Evolutionary conservation across 2,329 filamentous ascomycete species (phyloP).

Genomic region (Stromatinia cepivora): DNA sequence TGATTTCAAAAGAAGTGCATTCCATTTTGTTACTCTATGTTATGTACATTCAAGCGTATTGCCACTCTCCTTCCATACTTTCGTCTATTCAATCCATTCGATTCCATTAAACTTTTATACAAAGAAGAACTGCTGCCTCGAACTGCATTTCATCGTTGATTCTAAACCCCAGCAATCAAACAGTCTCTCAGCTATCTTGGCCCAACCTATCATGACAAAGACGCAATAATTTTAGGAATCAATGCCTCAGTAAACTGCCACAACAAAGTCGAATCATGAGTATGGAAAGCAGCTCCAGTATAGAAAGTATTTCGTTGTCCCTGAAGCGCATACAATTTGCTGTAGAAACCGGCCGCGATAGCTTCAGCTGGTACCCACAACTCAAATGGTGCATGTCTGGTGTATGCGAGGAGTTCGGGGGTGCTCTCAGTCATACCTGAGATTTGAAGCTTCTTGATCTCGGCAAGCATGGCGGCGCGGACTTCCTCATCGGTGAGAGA

Average conservation of each 20-base stretch:
- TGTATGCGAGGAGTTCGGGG: constrained; percentile 27
- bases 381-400: constrained; percentile 32
- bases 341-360: constrained; percentile 46
- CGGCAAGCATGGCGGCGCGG: constrained; percentile 26
- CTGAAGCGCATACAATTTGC: constrained; percentile 46
- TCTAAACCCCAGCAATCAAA: too few species aligned
- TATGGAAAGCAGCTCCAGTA: constrained; percentile 46
- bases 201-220: neutral
- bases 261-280: constrained; percentile 39
- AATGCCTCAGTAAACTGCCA: constrained; percentile 39
- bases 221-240: constrained; percentile 28
- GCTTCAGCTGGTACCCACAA: constrained; percentile 38
- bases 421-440: constrained; percentile 17
- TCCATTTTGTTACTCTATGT: neutral
- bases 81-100: neutral
- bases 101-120: neutral
- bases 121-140: neutral
- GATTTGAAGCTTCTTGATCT: constrained; percentile 24
- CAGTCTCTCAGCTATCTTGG: too few species aligned
- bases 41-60: neutral
- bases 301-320: constrained; percentile 48
- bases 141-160: too few species aligned
- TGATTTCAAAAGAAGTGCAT: neutral
- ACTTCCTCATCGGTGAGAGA: constrained; percentile 26
- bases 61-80: neutral